phyloP scores from a whole-genome alignment of 202 grass and related monocot species.

The Dendrocalamus latiflorus region DNA sequence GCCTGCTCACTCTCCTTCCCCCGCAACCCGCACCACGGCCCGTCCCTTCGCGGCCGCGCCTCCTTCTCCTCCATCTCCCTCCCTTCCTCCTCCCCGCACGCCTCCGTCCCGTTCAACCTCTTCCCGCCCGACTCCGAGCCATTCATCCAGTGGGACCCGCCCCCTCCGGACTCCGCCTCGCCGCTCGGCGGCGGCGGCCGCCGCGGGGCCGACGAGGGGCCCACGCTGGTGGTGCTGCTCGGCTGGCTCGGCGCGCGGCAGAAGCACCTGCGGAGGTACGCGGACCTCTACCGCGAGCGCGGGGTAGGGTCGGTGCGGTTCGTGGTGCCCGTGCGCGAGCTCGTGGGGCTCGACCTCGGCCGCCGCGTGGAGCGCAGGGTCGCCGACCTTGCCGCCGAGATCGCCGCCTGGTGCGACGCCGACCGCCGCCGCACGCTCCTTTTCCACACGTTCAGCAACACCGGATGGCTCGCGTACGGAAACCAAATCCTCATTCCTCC shows the following conservation, averaged over 20 bases:
- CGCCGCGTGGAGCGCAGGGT: slow-evolving; percentile 64
- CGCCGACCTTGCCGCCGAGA: slow-evolving; percentile 50
- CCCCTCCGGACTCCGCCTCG: slow-evolving; percentile 15
- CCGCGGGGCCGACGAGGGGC: slow-evolving; percentile 14
- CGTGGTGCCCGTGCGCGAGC: slow-evolving; percentile 61
- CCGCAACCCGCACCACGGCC: not conserved
- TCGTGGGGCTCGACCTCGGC: slow-evolving; percentile 73
- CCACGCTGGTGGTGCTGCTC: slow-evolving; percentile 76
- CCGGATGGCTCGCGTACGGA: too few species aligned
- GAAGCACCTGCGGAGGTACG: slow-evolving; percentile 84
- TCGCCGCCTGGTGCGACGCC: too few species aligned
- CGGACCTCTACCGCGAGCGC: slow-evolving; percentile 66
- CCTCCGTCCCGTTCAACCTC: slow-evolving; percentile 27
- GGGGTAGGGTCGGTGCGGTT: slow-evolving; percentile 70
- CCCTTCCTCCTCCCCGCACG: not conserved
- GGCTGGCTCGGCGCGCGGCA: slow-evolving; percentile 87
- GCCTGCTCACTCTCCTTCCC: slow-evolving; percentile 35
- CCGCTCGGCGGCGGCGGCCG: not conserved
- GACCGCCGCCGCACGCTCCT: too few species aligned
- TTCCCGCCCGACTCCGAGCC: slow-evolving; percentile 38
- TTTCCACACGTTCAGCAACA: too few species aligned
- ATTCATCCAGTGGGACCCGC: slow-evolving; percentile 63
- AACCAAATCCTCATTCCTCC: too few species aligned
- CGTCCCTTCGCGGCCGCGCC: slow-evolving; percentile 20
- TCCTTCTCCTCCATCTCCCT: slow-evolving; percentile 28